Evolutionary conservation across 2,329 filamentous ascomycete genomes (phyloP).

Genomic region (Didymella segeticola): DNA sequence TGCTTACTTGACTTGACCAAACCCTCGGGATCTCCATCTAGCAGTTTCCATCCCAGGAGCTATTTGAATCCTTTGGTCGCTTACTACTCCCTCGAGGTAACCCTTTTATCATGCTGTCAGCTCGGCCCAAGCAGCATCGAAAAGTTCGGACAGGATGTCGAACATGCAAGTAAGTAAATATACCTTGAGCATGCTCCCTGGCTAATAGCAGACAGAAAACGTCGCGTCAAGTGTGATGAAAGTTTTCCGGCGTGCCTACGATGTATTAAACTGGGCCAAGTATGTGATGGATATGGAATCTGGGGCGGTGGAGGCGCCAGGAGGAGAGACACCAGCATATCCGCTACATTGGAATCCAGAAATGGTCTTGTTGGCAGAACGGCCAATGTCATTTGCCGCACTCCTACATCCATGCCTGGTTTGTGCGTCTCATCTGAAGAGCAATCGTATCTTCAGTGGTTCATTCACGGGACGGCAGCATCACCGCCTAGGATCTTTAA

Average conservation of each 20-base stretch:
- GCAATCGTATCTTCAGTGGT: conserved; percentile 19
- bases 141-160: conserved; percentile 23
- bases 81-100: background rate
- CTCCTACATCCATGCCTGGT: background rate
- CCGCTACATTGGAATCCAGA: background rate
- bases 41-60: background rate
- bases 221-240: conserved; percentile 49
- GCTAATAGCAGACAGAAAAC: conserved; percentile 21
- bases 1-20: conserved; percentile 9
- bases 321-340: background rate
- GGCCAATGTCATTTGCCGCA: background rate
- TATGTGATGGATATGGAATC: conserved; percentile 55
- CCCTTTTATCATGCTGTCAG: background rate
- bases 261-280: conserved; percentile 46
- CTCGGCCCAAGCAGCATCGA: conserved; percentile 4
- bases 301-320: conserved; percentile 48
- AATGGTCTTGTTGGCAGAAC: background rate
- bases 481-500: conserved; percentile 14
- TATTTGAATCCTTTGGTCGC: background rate
- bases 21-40: background rate
- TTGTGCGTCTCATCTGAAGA: conserved; percentile 5
- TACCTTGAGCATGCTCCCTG: background rate
- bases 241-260: conserved; percentile 45
- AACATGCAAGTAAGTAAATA: conserved; percentile 34
- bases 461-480: conserved; percentile 13